These are phyloP conservation scores for Brassica incana DNA, from an alignment of 345 rosid species.

Conservation along the genomic window DNA sequence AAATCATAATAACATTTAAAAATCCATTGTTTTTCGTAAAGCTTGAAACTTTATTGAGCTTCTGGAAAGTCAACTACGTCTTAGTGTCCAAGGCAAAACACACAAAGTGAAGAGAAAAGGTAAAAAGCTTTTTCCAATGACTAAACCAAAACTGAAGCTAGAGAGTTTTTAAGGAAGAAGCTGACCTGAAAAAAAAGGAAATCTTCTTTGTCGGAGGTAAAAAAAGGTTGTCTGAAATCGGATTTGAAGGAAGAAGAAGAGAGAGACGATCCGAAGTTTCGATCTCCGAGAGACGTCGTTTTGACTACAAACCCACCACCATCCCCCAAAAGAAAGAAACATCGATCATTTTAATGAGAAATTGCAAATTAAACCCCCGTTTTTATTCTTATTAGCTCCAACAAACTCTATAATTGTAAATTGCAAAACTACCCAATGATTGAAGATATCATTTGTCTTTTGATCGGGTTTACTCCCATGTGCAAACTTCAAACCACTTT, in stretches of 20 bases:
- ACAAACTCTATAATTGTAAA: neutral
- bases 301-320: neutral
- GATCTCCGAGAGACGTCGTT: neutral
- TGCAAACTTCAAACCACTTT: too few relatives aligned
- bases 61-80: slow-evolving; percentile 34
- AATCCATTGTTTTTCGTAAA: slow-evolving; percentile 10
- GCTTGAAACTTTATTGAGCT: slow-evolving; percentile 16
- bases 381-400: neutral
- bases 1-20: neutral
- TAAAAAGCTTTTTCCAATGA: slow-evolving; percentile 21
- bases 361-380: neutral
- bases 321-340: neutral
- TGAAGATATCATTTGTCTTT: neutral
- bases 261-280: neutral
- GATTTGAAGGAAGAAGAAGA: neutral
- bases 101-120: neutral
- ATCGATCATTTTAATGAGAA: neutral
- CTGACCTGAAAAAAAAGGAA: neutral
- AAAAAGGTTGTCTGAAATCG: neutral
- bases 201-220: neutral
- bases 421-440: neutral
- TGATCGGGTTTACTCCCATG: neutral
- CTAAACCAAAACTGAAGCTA: slow-evolving; percentile 10
- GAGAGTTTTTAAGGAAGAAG: neutral
- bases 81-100: slow-evolving; percentile 21